Conservation (phyloP, 495 filamentous ascomycete genomes). For the Penicillium tannophilum region DNA sequence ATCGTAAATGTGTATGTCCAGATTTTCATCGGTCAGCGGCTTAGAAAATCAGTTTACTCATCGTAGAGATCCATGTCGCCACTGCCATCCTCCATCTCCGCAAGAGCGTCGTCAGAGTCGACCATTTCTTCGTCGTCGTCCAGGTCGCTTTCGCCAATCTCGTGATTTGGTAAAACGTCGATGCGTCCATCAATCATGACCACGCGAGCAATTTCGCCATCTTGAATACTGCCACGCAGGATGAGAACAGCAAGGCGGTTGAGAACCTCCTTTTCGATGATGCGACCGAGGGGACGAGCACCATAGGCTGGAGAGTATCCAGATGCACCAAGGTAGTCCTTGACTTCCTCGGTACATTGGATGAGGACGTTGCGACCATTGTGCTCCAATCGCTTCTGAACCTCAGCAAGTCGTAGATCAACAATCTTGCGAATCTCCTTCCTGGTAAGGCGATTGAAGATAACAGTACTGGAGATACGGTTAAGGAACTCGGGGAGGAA, state of each 20-base stretch:
- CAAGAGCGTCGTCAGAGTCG: conserved; percentile 69
- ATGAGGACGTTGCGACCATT: conserved; percentile 85
- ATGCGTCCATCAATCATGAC: conserved; percentile 77
- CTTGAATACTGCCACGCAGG: conserved; percentile 76
- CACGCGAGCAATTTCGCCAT: conserved; percentile 81
- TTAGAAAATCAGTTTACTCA: conserved; percentile 40
- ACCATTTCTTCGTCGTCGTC: conserved; percentile 70
- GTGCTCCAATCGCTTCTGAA: conserved; percentile 80
- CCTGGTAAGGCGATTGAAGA: conserved; percentile 94
- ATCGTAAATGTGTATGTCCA: not conserved
- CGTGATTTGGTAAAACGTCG: conserved; percentile 81
- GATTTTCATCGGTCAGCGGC: not conserved
- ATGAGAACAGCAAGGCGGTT: conserved; percentile 91
- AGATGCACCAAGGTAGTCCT: conserved; percentile 83
- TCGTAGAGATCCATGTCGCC: conserved; percentile 81
- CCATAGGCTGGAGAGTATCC: conserved; percentile 96
- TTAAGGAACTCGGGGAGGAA: conserved; percentile 99
- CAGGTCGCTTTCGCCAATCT: conserved; percentile 48
- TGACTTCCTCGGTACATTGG: conserved; percentile 74
- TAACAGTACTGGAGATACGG: conserved; percentile 90
- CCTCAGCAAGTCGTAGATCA: conserved; percentile 83
- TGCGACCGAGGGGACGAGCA: conserved; percentile 79
- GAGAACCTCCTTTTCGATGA: conserved; percentile 95
- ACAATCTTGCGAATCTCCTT: conserved; percentile 93
- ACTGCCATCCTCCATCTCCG: conserved; percentile 60